Base-by-base conservation (phyloP, 2,329 filamentous ascomycete genomes). In the Teratosphaeriaceae sp. region DNA sequence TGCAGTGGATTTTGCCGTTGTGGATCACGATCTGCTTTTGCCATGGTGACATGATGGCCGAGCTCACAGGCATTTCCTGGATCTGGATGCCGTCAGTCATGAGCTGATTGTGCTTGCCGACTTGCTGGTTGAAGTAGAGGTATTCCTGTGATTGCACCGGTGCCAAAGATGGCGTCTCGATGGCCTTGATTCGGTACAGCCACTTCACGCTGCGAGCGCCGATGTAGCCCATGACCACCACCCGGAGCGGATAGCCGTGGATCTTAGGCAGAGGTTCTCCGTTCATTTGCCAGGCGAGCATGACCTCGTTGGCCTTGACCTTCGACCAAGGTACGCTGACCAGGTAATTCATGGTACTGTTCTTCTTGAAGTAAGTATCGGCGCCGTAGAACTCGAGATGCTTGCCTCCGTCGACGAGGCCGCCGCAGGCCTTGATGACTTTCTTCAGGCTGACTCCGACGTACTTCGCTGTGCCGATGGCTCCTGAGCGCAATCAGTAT, bases 261-360 rank as follows among this genome's bases (percentile, higher is more conserved):
- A 84, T 83, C 9, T 68, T 71, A 0, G 81, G 82, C 0, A 85
- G 65, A 0, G 71, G 70, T 47, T 82, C 66, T 4, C 76, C 80
- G 49, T 85, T 85, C 82, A 85, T 85, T 54, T 84, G 78, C 79
- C 80, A 85, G 0, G 76, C 78, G 0, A 85, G 68, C 38, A 85
- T 66, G 0, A 85, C 82, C 54, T 85, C 79, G 47, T 79, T 73
- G 2, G 67, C 66, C 46, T 76, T 78, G 26, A 80, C 78, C 56
- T 82, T 82, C 12, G 69, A 70, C 71, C 74, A 81, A 0, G 79
- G 79, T 0, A 81, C 75, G 22, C 70, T 74, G 38, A 82, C 75
- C n/a, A 74, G 63, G 52, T 82, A 83, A 58, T 82, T 82, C 65
- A 73, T 74, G 0, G 30, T 38, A 7, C 30, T 12, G 37, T 30